Evolutionary conservation across 352 stramenopile genomes (phyloP), one percentile per base, ranked within the genome.

Genomic region (Globisporangium alternatum): DNA sequence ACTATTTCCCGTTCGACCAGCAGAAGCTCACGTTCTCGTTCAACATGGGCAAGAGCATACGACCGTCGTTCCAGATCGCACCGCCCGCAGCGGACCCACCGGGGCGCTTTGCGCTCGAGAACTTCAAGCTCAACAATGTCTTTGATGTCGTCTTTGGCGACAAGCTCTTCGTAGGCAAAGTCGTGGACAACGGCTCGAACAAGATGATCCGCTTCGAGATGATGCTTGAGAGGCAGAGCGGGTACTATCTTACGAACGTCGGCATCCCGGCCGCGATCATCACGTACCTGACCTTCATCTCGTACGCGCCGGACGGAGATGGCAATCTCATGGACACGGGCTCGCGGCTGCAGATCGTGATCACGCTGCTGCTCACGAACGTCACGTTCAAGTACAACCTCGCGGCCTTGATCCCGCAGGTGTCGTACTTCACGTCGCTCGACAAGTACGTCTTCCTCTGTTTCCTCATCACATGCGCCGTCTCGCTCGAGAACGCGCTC

Each of bases 341-440:
- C 19, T 75, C 79, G 5, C 81, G 81, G 6, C 64, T 87, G 21
- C 73, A 86, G 55, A 79, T 88, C 55, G 79, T 87, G 19, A 47
- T 82, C 41, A 83, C 81, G 17, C 53, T 91, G 65, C 55, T 91
- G 48, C 64, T 91, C 52, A 88, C 82, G 45, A 74, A 72, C 19
- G 75, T 89, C 55, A 86, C 74, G 30, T 89, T 88, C 68, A 88
- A 88, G 64, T 82, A 73, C 62, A 64, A 82, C 19, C 75, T 89
- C 1, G 71, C 75, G 25, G 68, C 67, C 1, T 44, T 81, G 0
- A 79, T 87, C 6, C 81, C 81, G 12, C 75, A 87, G 43, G 75
- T 91, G 2, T 83, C 80, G 56, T 91, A 91, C 49, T 81, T 87
- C 39, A 89, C 82, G 43, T 28, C n/a, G 33, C n/a, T 60, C 25